Evolutionary conservation across 202 grass and related monocot genomes (phyloP), one percentile per base, ranked within the genome.

Genomic region (Hordeum pubiflorum): DNA sequence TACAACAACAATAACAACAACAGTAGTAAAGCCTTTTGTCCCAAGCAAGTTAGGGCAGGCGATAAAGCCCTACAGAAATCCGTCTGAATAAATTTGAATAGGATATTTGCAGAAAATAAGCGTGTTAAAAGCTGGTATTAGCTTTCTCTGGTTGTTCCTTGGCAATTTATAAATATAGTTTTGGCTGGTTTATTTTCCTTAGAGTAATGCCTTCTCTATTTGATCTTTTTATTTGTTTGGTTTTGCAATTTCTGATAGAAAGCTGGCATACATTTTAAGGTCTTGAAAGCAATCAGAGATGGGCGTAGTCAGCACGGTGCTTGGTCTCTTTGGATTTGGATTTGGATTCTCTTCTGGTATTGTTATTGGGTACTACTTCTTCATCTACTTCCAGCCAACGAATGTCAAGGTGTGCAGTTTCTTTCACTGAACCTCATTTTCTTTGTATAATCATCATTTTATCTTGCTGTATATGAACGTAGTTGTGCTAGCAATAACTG

Each of bases 281-380:
- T 78, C 82, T 81, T 80, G 9, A 44, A 82, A 79, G 9, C 20
- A 85, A 82, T 75, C 55, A 31, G 50, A 78, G 52, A 88, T 95
- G 88, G 95, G 95, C 10, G 11, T 95, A 32, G 13, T 98, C 55
- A 98, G 95, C 81, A 95, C 87, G 12, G 74, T 88, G 41, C 79
- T 98, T 54, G 88, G 95, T 74, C 93, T 95, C 76, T 86, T 83
- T 76, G 92, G 95, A 63, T 98, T 98, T 84, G 92, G 95, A 6
- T 79, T 88, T 63, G 95, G 95, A 62, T 79, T 98, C 27, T 85
- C 88, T 0, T 61, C 91, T 80, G 95, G 95, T 37, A 71, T 93
- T 78, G 88, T 91, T 34, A 89, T 95, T 20, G 95, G 95, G 7
- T 98, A 93, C 86, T 93, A 88, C 29, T 56, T 90, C 60, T 95